These are phyloP conservation scores for Saccharum hybrid DNA, from an alignment of 202 grass and related monocot species.

Conservation along the genomic window DNA sequence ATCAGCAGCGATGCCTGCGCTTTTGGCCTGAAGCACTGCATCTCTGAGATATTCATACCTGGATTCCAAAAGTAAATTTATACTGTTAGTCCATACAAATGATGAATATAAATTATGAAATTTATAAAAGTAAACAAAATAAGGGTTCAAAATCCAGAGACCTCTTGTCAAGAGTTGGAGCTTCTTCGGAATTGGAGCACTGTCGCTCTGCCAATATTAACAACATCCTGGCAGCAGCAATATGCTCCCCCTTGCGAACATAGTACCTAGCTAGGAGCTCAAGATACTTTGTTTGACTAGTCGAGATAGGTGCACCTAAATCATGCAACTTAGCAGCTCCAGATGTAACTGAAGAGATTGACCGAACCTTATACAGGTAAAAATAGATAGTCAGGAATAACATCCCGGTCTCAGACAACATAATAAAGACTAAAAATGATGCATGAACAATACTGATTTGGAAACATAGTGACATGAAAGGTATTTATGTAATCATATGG, in stretches of 20 bases:
- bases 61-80: constrained; percentile 45
- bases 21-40: constrained; percentile 91
- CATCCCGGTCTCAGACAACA: constrained; percentile 5
- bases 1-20: constrained; percentile 56
- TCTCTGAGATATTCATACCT: constrained; percentile 94
- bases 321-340: constrained; percentile 45
- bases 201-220: constrained; percentile 89
- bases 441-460: constrained; percentile 10
- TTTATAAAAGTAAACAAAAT: constrained; percentile 34
- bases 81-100: constrained; percentile 22
- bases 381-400: constrained; percentile 33
- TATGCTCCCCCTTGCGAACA: constrained; percentile 87
- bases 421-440: neutral
- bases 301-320: constrained; percentile 56
- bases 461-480: constrained; percentile 37
- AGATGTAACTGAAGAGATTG: constrained; percentile 40
- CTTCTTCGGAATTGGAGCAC: constrained; percentile 67
- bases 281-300: constrained; percentile 74
- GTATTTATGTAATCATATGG: constrained; percentile 27
- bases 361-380: constrained; percentile 40
- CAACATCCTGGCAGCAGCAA: constrained; percentile 80
- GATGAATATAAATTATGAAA: constrained; percentile 26
- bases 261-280: constrained; percentile 84
- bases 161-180: constrained; percentile 83
- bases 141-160: constrained; percentile 49